Base-by-base conservation (phyloP, 805 yeast genomes). In the Saturnispora diversa region DNA sequence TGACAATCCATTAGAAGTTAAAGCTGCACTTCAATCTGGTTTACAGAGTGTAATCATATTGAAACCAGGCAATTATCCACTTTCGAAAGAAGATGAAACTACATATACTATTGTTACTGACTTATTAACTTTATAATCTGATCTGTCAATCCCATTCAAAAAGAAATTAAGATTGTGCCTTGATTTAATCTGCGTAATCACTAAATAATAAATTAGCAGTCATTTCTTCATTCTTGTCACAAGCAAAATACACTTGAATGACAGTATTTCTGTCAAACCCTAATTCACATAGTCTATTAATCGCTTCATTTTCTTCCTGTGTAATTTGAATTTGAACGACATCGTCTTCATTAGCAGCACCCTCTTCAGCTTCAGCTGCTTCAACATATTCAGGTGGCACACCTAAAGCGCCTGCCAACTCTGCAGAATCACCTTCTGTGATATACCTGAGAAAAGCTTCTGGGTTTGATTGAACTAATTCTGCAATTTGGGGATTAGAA, bases 191-290 rank as follows among this genome's bases (percentile, higher is more conserved):
- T 38, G 64, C 62, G 44, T 72, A 74, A 45, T 74, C 80, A 55
- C 71, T 73, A 55, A 92, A 84, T 52, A 92, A 69, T 56, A 86
- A 75, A 65, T 92, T 92, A 17, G 97, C 98, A 31, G 98, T 87
- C 54, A 85, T 74, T 67, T 90, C 96, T 66, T 92, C 98, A 63
- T 92, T 86, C 66, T 87, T 90, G 56, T 92, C 98, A 63, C 98
- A 92, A 31, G 97, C 97, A 72, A 92, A 80, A 66, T 85, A 92
- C 23, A 94, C 95, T 66, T 88, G 95, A 45, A 87, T 76, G 33
- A 84, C 98, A 43, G 82, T 67, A 50, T 80, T 72, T 50, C 95
- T 75, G 50, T 86, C 95, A 54, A 92, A 92, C 0, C 98, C 98
- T 49, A 92, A 70, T 62, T 84, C 97, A 60, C 94, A 82, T 49